Percentiles rank a stretch among this genome's conserved stretches.
Evolutionary conservation across 2,329 filamentous ascomycete species (phyloP).

Genomic region (Fusarium sacchari): DNA sequence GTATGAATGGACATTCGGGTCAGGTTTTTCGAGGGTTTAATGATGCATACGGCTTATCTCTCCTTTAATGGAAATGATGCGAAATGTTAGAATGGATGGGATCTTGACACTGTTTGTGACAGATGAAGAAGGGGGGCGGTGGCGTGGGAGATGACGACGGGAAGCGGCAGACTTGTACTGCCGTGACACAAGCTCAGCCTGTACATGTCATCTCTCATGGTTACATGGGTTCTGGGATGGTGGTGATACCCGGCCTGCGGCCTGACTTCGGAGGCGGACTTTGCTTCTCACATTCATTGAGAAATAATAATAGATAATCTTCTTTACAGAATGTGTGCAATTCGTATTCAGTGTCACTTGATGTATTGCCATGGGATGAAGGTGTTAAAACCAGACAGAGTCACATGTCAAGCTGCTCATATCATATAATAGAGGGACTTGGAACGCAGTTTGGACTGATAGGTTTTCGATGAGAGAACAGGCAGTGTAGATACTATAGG

Average conservation of each 20-base stretch:
- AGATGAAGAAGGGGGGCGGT: slow-evolving; percentile 18
- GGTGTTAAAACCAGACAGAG: neutral
- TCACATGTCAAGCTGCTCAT: neutral
- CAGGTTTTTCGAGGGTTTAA: slow-evolving; percentile 47
- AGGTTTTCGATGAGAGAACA: neutral
- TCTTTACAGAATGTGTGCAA: slow-evolving; percentile 5
- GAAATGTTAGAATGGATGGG: slow-evolving; percentile 43
- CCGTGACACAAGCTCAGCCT: neutral
- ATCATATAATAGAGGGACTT: neutral
- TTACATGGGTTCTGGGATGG: slow-evolving; percentile 36
- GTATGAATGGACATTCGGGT: slow-evolving; percentile 45
- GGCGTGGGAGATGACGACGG: slow-evolving; percentile 19
- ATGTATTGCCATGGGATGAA: neutral
- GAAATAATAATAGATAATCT: slow-evolving; percentile 47
- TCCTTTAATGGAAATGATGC: slow-evolving; percentile 49
- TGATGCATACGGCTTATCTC: slow-evolving; percentile 50
- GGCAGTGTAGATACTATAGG: too few species aligned
- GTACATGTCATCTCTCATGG: slow-evolving; percentile 6
- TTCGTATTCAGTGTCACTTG: neutral
- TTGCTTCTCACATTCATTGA: slow-evolving; percentile 47
- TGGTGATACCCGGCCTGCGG: slow-evolving; percentile 42
- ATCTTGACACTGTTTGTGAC: slow-evolving; percentile 32
- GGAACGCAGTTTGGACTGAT: neutral
- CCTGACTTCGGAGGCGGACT: slow-evolving; percentile 36
- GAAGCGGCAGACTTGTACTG: slow-evolving; percentile 18